Evolutionary conservation across 78 protist species (phyloP), one percentile per base, ranked within the genome.

Genomic region (Tieghemostelium lacteum): DNA sequence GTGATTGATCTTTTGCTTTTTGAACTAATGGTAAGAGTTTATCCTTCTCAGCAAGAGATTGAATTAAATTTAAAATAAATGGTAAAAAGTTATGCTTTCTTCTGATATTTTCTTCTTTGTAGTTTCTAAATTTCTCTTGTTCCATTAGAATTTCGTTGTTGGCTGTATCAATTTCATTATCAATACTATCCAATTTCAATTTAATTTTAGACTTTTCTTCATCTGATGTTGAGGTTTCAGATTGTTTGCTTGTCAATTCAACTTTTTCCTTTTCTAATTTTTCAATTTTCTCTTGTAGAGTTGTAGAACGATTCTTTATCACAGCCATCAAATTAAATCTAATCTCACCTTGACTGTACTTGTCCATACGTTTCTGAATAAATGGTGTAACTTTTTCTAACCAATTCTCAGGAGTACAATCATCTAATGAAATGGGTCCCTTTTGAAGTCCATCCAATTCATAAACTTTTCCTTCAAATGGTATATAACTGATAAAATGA

Each of bases 361-460:
- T 73, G 39, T 58, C 87, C 45, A 97, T 94, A 26, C 98, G 75
- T 22, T 70, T 50, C 57, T 93, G 86, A 29, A 97, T 77, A 22
- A 50, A 49, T 26, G 95, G 87, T 29, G 60, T 26, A 26, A 80
- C 97, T 19, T 34, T 62, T 7, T 67, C 72, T 19, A 92, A 28
- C 88, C 88, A 92, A 67, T 54, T 40, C 24, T 85, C 91, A 8
- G 26, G 36, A 0, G 40, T 61, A 39, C 69, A 65, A 7, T 58
- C 75, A 20, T 97, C 98, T n/a, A 85, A 40, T 24, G 54, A 60
- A 29, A 94, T 70, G 8, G 99, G 99, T 2, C 99, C 99, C n/a
- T 20, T 14, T 85, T 95, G 78, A 10, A 98, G 87, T 1, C 99
- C 99, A 86, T 98, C 99, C 19, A 98, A 86, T 75, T 98, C 99